Conservation (phyloP, 768 basidiomycete species). For the Scleroderma bovista region DNA sequence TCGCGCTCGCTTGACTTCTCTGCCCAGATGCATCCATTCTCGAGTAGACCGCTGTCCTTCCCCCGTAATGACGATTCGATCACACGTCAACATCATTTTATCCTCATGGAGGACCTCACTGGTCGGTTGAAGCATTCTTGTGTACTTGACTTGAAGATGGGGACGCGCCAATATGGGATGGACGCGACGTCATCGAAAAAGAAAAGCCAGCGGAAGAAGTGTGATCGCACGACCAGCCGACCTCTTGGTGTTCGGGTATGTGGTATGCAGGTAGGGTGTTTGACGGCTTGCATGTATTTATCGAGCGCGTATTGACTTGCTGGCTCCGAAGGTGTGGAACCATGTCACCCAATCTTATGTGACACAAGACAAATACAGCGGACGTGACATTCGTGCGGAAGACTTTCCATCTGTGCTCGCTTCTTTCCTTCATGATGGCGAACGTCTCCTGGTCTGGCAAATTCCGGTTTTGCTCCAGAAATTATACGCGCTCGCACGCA, state of each 20-base stretch:
- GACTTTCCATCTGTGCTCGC: conserved; percentile 81
- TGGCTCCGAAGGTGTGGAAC: conserved; percentile 80
- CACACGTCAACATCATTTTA: conserved; percentile 93
- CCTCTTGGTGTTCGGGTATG: conserved; percentile 89
- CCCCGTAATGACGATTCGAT: conserved; percentile 41
- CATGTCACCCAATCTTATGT: conserved; percentile 74
- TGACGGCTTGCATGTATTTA: conserved; percentile 1
- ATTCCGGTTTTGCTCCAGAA: conserved; percentile 90
- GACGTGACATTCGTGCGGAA: conserved; percentile 80
- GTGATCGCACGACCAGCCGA: conserved; percentile 91
- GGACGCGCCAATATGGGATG: conserved; percentile 97
- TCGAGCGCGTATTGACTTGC: neutral
- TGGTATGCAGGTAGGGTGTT: conserved; percentile 91
- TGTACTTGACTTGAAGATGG: conserved; percentile 98
- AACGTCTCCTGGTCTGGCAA: conserved; percentile 79
- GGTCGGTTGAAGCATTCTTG: conserved; percentile 88
- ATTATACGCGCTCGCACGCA: conserved; percentile 88
- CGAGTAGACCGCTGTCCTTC: conserved; percentile 29
- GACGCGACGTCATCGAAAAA: conserved; percentile 90
- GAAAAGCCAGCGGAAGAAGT: conserved; percentile 98
- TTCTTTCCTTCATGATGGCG: conserved; percentile 82
- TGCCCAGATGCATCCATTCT: conserved; percentile 15
- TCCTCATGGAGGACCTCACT: conserved; percentile 98
- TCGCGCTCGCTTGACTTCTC: conserved; percentile 33
- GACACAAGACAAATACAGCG: conserved; percentile 95